Evolutionary conservation across 192 early-diverging fungal species (phyloP).

Genomic region (Spizellomyces sp.): DNA sequence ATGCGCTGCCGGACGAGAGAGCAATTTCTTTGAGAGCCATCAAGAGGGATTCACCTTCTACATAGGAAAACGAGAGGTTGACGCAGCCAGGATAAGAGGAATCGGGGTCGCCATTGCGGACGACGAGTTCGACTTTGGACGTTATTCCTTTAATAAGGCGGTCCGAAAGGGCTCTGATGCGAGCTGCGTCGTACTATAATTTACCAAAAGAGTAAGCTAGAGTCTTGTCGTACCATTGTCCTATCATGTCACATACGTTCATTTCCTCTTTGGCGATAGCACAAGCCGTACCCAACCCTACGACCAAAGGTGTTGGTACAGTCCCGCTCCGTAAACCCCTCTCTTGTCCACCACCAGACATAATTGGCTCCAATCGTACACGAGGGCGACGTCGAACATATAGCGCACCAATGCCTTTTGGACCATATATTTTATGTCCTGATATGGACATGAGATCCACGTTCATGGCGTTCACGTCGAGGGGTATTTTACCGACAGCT

Average conservation of each 20-base stretch:
- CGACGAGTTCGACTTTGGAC: conserved; percentile 74
- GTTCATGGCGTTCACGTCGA: conserved; percentile 90
- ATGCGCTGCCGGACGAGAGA: conserved; percentile 91
- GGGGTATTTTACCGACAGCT: conserved; percentile 92
- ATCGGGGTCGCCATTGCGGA: conserved; percentile 86
- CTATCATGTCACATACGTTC: conserved; percentile 53
- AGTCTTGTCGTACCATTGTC: not conserved
- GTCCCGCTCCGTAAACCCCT: conserved; percentile 92
- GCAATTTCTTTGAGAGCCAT: conserved; percentile 99
- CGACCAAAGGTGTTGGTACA: conserved; percentile 85
- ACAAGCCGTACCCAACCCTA: conserved; percentile 90
- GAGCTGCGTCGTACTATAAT: conserved; percentile 73
- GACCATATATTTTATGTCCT: conserved; percentile 98
- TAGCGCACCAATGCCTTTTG: conserved; percentile 92
- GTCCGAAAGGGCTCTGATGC: conserved; percentile 72
- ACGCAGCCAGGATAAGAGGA: conserved; percentile 88
- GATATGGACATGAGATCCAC: conserved; percentile 95
- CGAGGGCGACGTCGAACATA: conserved; percentile 92
- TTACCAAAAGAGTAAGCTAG: conserved; percentile 7
- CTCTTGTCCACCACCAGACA: conserved; percentile 95
- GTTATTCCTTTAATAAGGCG: conserved; percentile 81
- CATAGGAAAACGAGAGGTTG: conserved; percentile 94
- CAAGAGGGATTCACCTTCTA: conserved; percentile 95
- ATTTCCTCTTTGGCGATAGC: conserved; percentile 78
- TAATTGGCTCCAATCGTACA: conserved; percentile 87